A percentile compares a stretch with the other conserved stretches of the same genome.
phyloP scores from a whole-genome alignment of 2,329 filamentous ascomycete species.

The Chrysosporium keratinophilum region DNA sequence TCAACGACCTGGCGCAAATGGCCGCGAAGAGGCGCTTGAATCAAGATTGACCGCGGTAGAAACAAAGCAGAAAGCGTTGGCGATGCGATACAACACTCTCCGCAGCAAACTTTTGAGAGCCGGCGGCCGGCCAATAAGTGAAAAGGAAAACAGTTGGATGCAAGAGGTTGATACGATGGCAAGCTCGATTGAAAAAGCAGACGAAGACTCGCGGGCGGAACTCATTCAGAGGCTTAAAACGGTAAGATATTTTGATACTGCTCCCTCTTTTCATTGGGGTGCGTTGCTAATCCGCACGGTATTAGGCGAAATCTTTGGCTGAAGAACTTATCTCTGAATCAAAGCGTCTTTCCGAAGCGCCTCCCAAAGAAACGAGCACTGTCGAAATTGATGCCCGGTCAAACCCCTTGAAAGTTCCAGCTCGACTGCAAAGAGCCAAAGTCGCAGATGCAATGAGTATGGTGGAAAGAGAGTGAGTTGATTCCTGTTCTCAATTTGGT shows the following conservation, averaged over 20 bases:
- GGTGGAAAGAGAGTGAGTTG: conserved; percentile 40
- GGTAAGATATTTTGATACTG: conserved; percentile 22
- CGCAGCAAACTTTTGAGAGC: conserved; percentile 35
- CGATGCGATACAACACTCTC: conserved; percentile 36
- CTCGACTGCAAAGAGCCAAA: conserved; percentile 37
- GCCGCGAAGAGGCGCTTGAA: conserved; percentile 29
- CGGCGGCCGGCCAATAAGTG: conserved; percentile 36
- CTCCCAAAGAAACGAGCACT: conserved; percentile 17
- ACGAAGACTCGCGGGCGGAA: conserved; percentile 16
- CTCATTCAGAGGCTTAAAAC: conserved; percentile 28
- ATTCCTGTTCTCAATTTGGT: background rate
- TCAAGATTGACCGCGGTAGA: conserved; percentile 33
- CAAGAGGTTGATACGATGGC: conserved; percentile 35
- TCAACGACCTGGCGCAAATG: conserved; percentile 23
- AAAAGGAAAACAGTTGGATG: conserved; percentile 39
- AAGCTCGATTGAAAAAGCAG: conserved; percentile 26
- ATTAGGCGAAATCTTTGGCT: conserved; percentile 34
- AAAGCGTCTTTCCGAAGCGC: conserved; percentile 23
- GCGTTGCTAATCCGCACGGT: background rate
- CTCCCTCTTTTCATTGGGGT: background rate
- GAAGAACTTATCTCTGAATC: conserved; percentile 29
- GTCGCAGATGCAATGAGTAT: conserved; percentile 41
- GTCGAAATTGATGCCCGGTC: conserved; percentile 14
- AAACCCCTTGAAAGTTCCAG: conserved; percentile 29
- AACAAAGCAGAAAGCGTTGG: conserved; percentile 32